phyloP scores from a whole-genome alignment of 2,329 filamentous ascomycete genomes.

The Cytospora paraplurivora region DNA sequence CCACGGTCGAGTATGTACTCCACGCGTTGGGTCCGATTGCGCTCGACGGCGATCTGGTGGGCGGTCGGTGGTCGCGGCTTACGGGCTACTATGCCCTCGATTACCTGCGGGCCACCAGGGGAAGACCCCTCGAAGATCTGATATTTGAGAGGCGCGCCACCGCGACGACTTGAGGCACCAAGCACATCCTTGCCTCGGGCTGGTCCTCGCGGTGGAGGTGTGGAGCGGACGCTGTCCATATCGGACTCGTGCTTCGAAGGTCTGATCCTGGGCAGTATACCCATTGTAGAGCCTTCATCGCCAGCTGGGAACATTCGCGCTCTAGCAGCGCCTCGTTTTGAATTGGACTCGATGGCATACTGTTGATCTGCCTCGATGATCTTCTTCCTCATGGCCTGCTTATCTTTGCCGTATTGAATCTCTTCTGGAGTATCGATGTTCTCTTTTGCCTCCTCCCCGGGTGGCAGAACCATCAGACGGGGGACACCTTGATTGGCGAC shows the following conservation, averaged over 20 bases:
- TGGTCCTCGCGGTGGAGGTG: constrained; percentile 50
- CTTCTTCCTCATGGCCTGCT: constrained; percentile 72
- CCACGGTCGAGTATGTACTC: constrained; percentile 80
- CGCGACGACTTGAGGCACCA: constrained; percentile 44
- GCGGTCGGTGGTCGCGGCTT: constrained; percentile 77
- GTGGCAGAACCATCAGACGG: constrained; percentile 63
- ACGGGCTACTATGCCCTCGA: constrained; percentile 58
- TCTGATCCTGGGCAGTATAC: constrained; percentile 63
- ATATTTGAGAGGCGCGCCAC: constrained; percentile 57
- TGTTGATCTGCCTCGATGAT: constrained; percentile 77
- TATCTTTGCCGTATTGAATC: constrained; percentile 69
- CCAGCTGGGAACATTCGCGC: constrained; percentile 33
- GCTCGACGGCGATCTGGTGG: constrained; percentile 79
- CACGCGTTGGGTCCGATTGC: constrained; percentile 77
- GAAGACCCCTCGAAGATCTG: constrained; percentile 64
- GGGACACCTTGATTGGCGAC: constrained; percentile 72
- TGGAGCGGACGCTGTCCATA: constrained; percentile 55
- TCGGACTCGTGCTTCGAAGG: constrained; percentile 64
- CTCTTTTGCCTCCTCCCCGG: constrained; percentile 66
- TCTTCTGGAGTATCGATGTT: constrained; percentile 76
- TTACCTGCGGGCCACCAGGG: constrained; percentile 54
- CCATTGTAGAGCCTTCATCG: constrained; percentile 55
- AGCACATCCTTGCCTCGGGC: constrained; percentile 39
- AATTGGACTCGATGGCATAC: constrained; percentile 63
- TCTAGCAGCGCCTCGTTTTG: constrained; percentile 54